These are phyloP conservation scores for Beta lomatogona DNA, from an alignment of 179 eudicot genomes.

Conservation along the genomic window DNA sequence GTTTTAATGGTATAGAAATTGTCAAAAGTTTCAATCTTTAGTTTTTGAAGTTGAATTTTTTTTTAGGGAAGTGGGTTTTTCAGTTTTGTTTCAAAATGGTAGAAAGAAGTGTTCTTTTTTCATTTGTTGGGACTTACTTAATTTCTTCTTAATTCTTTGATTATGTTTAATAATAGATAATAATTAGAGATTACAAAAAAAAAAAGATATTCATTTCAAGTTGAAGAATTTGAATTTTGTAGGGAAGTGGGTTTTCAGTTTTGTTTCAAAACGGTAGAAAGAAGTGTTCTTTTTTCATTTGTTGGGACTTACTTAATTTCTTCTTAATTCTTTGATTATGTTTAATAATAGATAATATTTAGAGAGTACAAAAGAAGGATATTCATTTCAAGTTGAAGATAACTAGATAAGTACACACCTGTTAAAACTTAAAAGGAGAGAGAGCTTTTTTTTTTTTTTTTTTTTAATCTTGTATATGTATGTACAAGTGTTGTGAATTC, in stretches of 20 bases:
- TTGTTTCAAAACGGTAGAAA: slow-evolving; percentile 10
- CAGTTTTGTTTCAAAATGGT: slow-evolving; percentile 1
- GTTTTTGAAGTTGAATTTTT: not conserved
- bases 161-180: no score
- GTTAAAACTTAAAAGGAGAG: not conserved
- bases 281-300: not conserved
- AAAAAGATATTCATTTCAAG: no score
- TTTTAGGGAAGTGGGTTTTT: slow-evolving; percentile 13
- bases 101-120: slow-evolving; percentile 9
- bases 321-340: not conserved
- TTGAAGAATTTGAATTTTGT: not conserved
- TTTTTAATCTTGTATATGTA: not conserved
- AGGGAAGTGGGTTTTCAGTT: slow-evolving; percentile 1
- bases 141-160: no score
- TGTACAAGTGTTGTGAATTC: not conserved
- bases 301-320: not conserved
- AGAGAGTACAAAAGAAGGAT: not conserved
- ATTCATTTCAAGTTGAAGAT: not conserved
- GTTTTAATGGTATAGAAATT: not conserved
- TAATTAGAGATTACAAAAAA: no score
- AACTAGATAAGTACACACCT: not conserved
- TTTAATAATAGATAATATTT: no score
- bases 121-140: no score
- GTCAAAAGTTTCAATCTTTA: not conserved
- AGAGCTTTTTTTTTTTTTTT: no score